Evolutionary conservation across 441 rosid genomes (phyloP).

Genomic region (Gossypium aridum): DNA sequence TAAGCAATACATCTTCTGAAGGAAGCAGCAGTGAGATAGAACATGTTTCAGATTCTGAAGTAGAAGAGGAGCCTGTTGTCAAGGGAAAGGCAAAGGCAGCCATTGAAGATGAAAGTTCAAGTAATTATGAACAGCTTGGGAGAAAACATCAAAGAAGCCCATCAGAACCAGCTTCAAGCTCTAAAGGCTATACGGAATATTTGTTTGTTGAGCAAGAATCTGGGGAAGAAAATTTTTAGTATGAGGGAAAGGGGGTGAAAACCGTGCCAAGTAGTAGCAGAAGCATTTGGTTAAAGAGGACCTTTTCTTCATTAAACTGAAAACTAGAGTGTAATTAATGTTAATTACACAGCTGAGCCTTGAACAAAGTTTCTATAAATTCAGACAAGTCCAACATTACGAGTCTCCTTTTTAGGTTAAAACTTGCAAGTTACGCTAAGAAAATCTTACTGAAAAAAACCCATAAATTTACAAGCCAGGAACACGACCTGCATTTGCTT

Average conservation of each 20-base stretch:
- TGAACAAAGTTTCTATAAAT: not conserved
- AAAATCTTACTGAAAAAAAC: too few relatives aligned
- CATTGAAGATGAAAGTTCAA: slow-evolving; percentile 36
- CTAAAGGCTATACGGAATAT: slow-evolving; percentile 7
- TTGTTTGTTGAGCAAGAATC: slow-evolving; percentile 12
- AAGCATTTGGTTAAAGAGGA: slow-evolving; percentile 27
- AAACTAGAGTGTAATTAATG: not conserved
- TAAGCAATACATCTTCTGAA: slow-evolving; percentile 33
- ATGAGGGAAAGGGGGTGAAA: slow-evolving; percentile 16
- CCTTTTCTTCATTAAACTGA: not conserved
- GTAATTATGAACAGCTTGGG: slow-evolving; percentile 9
- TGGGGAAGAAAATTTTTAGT: not conserved
- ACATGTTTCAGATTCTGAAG: slow-evolving; percentile 17
- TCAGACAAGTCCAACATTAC: not conserved
- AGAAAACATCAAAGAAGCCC: slow-evolving; percentile 16
- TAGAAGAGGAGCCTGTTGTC: slow-evolving; percentile 17
- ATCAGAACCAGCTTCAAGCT: slow-evolving; percentile 28
- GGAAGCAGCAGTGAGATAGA: slow-evolving; percentile 30
- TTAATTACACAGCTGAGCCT: not conserved
- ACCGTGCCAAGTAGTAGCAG: slow-evolving; percentile 28
- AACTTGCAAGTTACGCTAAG: too few relatives aligned
- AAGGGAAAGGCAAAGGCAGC: slow-evolving; percentile 29
- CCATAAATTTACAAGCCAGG: not conserved
- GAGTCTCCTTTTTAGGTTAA: too few relatives aligned
- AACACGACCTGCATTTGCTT: not conserved